Evolutionary conservation across 192 early-diverging fungal genomes (phyloP), one percentile per base, ranked within the genome.

Genomic region (Mortierella alpina): DNA sequence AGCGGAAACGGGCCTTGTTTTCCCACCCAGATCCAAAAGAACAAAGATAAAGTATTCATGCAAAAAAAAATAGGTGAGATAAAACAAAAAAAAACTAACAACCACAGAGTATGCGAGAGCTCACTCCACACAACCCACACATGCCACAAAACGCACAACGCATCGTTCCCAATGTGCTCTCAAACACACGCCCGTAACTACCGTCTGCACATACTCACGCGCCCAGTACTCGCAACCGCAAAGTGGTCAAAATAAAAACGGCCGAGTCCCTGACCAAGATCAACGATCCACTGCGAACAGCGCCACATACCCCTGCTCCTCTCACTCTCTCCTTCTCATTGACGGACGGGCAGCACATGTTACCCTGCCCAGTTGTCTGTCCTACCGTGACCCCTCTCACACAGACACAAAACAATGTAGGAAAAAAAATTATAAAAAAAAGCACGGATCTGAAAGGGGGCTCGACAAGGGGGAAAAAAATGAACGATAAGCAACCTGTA

Each of bases 1-100:
- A 31, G 31, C 58, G 7, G 8, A 7, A 40, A 15, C 4, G 6
- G 58, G 17, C 11, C 13, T 62, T 62, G 18, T 9, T 62, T 48
- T 40, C 60, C 60, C 44, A n/a, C 60, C 57, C 57, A 59, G 57
- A 59, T n/a, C 57, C 57, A n/a, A 59, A 22, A 31, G 31, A 31
- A 42, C 58, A 59, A 23, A 66, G 17, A 54, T 66, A 66, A 66
- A 66, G 64, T 66, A 54, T 66, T 66, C 64, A 66, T 66, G 64
- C 51, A 66, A 66, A 66, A 54, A 42, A 55, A 72, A 40, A 72
- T 47, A 44, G 6, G 22, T 11, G 5, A 59, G 12, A 59, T 41
- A 7, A 41, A 11, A 9, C 7, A 49, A 49, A 10, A 11, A 50
- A 50, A 50, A 50, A 50, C 48, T 49, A 50, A 17, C 17, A 11